Base-by-base conservation (phyloP, 192 early-diverging fungal species). In the Backusella luteola region DNA sequence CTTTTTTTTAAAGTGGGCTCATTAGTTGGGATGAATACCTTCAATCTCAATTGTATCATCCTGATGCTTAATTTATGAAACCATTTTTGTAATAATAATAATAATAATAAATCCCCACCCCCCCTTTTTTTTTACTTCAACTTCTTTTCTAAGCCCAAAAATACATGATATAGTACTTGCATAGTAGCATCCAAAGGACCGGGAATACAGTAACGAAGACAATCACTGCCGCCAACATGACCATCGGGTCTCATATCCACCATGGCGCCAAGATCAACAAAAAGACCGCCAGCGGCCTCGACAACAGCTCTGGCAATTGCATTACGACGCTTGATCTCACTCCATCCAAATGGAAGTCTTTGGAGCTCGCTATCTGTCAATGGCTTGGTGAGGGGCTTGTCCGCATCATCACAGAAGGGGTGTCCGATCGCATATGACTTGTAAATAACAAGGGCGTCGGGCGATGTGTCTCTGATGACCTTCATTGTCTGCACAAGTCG, bases 21-120 rank as follows among this genome's bases (percentile, higher is more conserved):
- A 87, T 90, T 63, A 86, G 84, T n/a, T 87, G 81, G 83, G 87
- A 88, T 52, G 89, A 90, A 63, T 90, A 90, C 73, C 69, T 88
- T 78, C 78, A 83, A 74, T 85, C 84, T 35, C 87, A 86, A 46
- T 74, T 80, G 44, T 88, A 88, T 69, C 87, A 88, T 52, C 81
- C 56, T 59, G 23, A 59, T 59, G 56, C 56, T 26, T 59, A 59
- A 59, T 59, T 59, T 59, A 26, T 26, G 32, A 32, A 32, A 32
- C 71, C 1, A 17, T 15, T 32, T 59, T 59, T 59, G 56, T 67
- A 67, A 34, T 17, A 67, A 32, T 34, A 67, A 29, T 29, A 29
- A 29, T 29, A 36, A 66, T 59, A 59, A 59, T 34, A 67, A 67
- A 67, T 9, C 12, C n/a, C 21, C 26, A 1, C 26, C 26, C 8